Conservation (phyloP, 805 yeast species). For the Cyberlindnera americana region DNA sequence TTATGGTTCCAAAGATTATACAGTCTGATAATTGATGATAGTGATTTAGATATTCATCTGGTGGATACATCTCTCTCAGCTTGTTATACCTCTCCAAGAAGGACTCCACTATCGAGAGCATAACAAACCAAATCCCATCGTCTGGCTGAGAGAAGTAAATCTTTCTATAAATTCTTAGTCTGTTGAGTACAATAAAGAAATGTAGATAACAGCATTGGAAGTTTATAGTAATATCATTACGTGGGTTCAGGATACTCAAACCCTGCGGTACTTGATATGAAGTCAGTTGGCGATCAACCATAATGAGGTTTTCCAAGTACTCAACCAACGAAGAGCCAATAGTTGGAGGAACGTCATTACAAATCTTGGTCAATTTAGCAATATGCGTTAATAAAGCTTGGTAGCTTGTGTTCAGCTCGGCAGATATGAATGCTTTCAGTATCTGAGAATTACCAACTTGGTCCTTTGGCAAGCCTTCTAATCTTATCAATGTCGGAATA, state of each 20-base stretch:
- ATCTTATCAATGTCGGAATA: conserved; percentile 18
- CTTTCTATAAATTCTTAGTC: conserved; percentile 19
- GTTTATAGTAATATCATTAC: conserved; percentile 14
- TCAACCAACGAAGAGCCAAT: conserved; percentile 13
- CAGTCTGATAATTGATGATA: conserved; percentile 17
- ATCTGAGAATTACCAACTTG: conserved; percentile 17
- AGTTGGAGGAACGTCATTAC: conserved; percentile 19
- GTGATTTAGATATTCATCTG: conserved; percentile 12
- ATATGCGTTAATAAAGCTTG: conserved; percentile 20
- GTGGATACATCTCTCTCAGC: conserved; percentile 15
- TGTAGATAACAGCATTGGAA: conserved; percentile 22
- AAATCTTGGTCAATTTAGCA: conserved; percentile 21
- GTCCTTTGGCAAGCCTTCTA: conserved; percentile 12
- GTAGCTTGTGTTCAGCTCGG: conserved; percentile 17
- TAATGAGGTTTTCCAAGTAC: conserved; percentile 18
- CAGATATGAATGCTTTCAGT: conserved; percentile 24
- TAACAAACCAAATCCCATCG: conserved; percentile 21
- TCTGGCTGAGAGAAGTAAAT: conserved; percentile 15
- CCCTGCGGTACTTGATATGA: conserved; percentile 15
- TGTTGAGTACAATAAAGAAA: conserved; percentile 12
- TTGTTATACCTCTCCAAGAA: conserved; percentile 21
- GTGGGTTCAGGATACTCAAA: conserved; percentile 16
- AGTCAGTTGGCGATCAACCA: conserved; percentile 21
- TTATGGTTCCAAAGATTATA: conserved; percentile 13
- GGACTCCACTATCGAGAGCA: conserved; percentile 23